Percentiles rank a stretch among this genome's conserved stretches.
Conservation (phyloP, 352 stramenopile species). For the Phytophthora citrophthora region DNA sequence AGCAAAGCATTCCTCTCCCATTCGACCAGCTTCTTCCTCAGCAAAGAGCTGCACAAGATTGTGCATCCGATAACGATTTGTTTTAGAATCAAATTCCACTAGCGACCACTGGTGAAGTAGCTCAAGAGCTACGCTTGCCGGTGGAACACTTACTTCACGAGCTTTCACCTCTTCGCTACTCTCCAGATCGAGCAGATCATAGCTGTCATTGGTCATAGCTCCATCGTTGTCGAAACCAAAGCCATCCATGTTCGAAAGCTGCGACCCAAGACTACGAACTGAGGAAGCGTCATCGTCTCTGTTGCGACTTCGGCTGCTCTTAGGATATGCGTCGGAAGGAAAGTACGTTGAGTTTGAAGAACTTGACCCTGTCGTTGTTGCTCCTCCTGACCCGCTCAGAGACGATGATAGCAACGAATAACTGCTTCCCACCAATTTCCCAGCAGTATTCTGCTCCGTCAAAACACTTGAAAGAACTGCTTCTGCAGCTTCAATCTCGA, state of each 20-base stretch:
- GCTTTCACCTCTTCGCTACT: conserved; percentile 72
- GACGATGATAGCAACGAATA: conserved; percentile 39
- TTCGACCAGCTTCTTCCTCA: conserved; percentile 70
- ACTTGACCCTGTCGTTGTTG: conserved; percentile 5
- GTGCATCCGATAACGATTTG: conserved; percentile 82
- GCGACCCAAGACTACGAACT: conserved; percentile 63
- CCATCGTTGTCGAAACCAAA: conserved; percentile 83
- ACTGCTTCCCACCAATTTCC: conserved; percentile 15
- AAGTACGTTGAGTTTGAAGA: conserved; percentile 46
- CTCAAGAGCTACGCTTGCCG: conserved; percentile 57
- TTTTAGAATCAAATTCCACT: conserved; percentile 75
- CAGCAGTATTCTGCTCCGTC: conserved; percentile 18
- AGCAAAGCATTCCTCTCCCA: conserved; percentile 55
- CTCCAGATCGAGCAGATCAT: conserved; percentile 78
- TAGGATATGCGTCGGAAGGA: conserved; percentile 60
- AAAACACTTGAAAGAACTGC: conserved; percentile 69
- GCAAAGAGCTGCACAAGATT: conserved; percentile 87
- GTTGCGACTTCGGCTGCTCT: conserved; percentile 31
- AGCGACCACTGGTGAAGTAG: conserved; percentile 84
- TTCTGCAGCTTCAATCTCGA: conserved; percentile 72
- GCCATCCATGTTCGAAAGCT: conserved; percentile 73
- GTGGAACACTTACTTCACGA: conserved; percentile 48
- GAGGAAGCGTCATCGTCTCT: conserved; percentile 62
- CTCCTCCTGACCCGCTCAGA: conserved; percentile 19
- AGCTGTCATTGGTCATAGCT: conserved; percentile 79